These are phyloP conservation scores for Mayamaea pseudoterrestris DNA, from an alignment of 108 stramenopile genomes.

Conservation along the genomic window DNA sequence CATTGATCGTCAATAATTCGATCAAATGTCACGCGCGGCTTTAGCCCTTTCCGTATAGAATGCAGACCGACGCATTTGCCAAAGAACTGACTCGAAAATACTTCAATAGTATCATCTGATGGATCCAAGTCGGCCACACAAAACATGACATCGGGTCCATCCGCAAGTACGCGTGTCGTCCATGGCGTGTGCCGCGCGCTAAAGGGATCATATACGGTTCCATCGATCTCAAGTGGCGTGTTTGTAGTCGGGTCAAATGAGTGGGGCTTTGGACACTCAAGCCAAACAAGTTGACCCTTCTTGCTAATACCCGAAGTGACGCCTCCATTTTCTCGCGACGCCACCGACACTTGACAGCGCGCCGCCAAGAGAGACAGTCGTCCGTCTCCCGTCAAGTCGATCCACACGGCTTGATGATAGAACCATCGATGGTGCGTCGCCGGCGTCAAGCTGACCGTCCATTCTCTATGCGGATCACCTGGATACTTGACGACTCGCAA, in stretches of 20 bases:
- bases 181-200: conserved; percentile 59
- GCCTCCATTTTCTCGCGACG: conserved; percentile 4
- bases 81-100: conserved; percentile 89
- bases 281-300: conserved; percentile 70
- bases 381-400: conserved; percentile 84
- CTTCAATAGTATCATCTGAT: conserved; percentile 78
- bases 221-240: conserved; percentile 65
- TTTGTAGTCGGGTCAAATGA: conserved; percentile 44
- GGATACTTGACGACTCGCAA: conserved; percentile 79
- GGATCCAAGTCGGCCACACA: conserved; percentile 83
- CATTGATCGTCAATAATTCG: conserved; percentile 72
- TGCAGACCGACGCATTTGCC: conserved; percentile 64
- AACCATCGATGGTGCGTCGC: conserved; percentile 5
- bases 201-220: conserved; percentile 74
- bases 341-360: conserved; percentile 46
- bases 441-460: conserved; percentile 41
- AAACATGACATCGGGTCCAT: conserved; percentile 95
- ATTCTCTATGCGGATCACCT: conserved; percentile 33
- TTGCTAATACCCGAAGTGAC: conserved; percentile 10
- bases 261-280: conserved; percentile 71
- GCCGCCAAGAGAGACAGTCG: conserved; percentile 82
- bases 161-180: conserved; percentile 71
- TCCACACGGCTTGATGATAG: conserved; percentile 61
- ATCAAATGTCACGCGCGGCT: conserved; percentile 41
- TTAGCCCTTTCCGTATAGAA: conserved; percentile 51